Evolutionary conservation across 805 yeast species (phyloP), one percentile per base, ranked within the genome.

Genomic region (Hanseniaspora taiwanica): DNA sequence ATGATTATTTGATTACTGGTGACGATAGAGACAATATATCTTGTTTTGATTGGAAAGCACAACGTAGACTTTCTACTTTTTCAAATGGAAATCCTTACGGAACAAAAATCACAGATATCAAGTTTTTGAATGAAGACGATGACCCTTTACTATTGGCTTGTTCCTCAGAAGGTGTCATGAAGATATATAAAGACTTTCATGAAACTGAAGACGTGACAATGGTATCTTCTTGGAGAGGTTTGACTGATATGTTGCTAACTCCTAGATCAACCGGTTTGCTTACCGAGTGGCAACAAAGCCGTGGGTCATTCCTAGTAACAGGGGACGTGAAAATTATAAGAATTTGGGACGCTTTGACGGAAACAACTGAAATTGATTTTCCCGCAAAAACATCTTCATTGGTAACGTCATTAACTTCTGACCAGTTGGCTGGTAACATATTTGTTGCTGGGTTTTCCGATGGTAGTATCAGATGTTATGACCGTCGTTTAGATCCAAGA

Each of bases 271-370:
- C 84, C 13, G 96, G 96, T 3, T 63, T 89, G 39, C 71, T 85
- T 16, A 76, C 87, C 9, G 97, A 91, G 49, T 91, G 98, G 98
- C 97, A 89, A 58, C 98, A 91, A 54, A 80, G 91, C 35, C 66
- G 96, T 44, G 98, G 98, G 0, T 75, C 94, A 1, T 64, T 91
- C 29, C 64, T 89, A 40, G 95, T 83, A 1, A 86, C 95, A 32
- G 98, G 98, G 36, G 97, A 91, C 63, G 94, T 84, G 7, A 83
- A 87, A 51, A 78, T 86, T 19, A 84, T 91, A 41, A 67, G 94
- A 42, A 68, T 87, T 1, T 91, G 98, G 98, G 97, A 91, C 61
- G 97, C 97, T 0, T 91, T 95, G 10, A 67, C 96, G 27, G 98
- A 91, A 54, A 67, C 81, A 39, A 81, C 95, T 53, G 69, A 83